Evolutionary conservation across 1,284 basidiomycete genomes (phyloP), one percentile per base, ranked within the genome.

Genomic region (Trichosporon coremiiforme): DNA sequence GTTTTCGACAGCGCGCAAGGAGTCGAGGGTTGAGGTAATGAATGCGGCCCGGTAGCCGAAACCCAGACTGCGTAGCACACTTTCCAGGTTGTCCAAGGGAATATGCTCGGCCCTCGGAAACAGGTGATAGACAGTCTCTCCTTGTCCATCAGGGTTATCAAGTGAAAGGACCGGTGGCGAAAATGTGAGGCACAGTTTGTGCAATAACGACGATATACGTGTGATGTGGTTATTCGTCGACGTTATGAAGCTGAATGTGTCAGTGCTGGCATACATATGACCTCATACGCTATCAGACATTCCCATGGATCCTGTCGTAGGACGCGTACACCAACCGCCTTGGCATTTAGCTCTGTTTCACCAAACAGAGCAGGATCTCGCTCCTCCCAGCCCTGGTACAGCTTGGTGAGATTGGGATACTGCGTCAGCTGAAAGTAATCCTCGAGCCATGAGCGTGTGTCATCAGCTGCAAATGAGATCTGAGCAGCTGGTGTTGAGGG

Each of bases 201-300:
- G 90, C 45, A 97, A 89, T 90, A 98, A 94, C 70, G 91, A 91
- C 4, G 92, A 91, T 78, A 97, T 98, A 1, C 95, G 90, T 2
- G 88, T 84, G 66, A 98, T 98, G 77, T 99, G 96, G 81, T 99
- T 99, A 79, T 98, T 99, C 1, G 94, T 94, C 17, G 95, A 98
- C 78, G 96, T 99, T 74, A 99, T 98, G 84, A 99, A 99, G 9
- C 95, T 96, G 63, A 8, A 20, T 10, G 20, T 10, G 25, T 67
- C 53, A 67, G 66, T 20, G 9, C 38, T 3, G 53, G 7, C 50
- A 17, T n/a, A n/a, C n/a, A n/a, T n/a, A n/a, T n/a, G n/a, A 25
- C 12, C 3, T 2, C 55, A 2, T 80, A 95, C 94, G 92, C 93
- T 57, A 97, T 84, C 31, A 97, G 86, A 76, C 92, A 95, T 83